Conservation (phyloP, 179 eudicot genomes). For the Corrigiola litoralis region DNA sequence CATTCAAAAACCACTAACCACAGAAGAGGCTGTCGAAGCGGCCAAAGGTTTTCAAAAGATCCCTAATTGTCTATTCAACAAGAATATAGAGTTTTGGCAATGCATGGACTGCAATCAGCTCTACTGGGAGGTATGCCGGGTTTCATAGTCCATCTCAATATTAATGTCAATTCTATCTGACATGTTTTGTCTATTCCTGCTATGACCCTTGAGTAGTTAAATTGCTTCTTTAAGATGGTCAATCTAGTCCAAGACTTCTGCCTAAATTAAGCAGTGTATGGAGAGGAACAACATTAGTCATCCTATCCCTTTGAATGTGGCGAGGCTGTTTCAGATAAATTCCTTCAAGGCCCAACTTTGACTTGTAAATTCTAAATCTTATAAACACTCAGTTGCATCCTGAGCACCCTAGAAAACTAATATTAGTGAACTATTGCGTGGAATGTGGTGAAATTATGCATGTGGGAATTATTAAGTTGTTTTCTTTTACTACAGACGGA, state of each 20-base stretch:
- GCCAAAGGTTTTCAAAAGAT: conserved; percentile 96
- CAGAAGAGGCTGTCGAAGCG: conserved; percentile 87
- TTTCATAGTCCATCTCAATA: neutral
- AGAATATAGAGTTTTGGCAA: conserved; percentile 89
- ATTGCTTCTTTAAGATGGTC: neutral
- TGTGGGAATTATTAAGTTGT: neutral
- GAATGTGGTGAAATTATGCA: neutral
- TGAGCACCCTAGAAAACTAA: too few species aligned
- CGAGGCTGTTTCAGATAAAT: too few species aligned
- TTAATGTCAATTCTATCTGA: neutral
- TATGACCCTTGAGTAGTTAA: neutral
- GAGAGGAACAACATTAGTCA: too few species aligned
- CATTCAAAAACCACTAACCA: conserved; percentile 79
- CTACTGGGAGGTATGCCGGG: conserved; percentile 82
- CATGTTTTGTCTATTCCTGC: neutral
- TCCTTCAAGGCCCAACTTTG: too few species aligned
- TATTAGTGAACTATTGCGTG: too few species aligned
- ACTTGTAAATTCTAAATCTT: too few species aligned
- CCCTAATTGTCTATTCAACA: conserved; percentile 81
- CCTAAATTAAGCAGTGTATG: too few species aligned
- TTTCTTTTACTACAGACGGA: neutral
- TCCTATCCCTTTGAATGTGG: too few species aligned
- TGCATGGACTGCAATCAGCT: conserved; percentile 93
- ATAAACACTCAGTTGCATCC: too few species aligned
- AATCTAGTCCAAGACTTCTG: too few species aligned